phyloP scores from a whole-genome alignment of 331 rosid species.

The Pyrus hybrid region DNA sequence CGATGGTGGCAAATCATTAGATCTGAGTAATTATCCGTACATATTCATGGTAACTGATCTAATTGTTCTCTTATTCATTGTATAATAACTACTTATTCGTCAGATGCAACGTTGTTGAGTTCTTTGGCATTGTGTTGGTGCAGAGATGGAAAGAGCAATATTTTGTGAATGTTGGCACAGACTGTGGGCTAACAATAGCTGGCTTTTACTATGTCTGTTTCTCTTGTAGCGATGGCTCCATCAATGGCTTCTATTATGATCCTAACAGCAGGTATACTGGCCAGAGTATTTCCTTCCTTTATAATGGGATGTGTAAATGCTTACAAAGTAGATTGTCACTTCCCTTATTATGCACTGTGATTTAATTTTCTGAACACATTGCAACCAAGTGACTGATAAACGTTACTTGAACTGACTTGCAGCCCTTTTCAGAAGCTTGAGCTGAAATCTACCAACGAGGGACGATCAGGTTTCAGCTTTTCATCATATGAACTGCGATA shows the following conservation, averaged over 20 bases:
- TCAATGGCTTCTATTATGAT: constrained; percentile 88
- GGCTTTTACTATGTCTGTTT: constrained; percentile 95
- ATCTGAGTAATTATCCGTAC: constrained; percentile 63
- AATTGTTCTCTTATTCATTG: neutral
- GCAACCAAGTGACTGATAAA: constrained; percentile 1
- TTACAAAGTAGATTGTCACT: neutral
- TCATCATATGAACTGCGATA: constrained; percentile 74
- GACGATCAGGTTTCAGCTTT: constrained; percentile 76
- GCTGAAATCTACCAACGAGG: constrained; percentile 79
- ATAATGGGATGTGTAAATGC: neutral
- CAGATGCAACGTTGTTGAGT: neutral
- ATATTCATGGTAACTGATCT: constrained; percentile 69
- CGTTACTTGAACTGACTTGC: constrained; percentile 30
- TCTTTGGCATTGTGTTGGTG: constrained; percentile 15
- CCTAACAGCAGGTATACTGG: constrained; percentile 74
- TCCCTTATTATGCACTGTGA: neutral
- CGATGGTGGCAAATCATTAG: constrained; percentile 91
- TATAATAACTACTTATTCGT: neutral
- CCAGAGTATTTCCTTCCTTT: neutral
- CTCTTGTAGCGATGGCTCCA: constrained; percentile 87
- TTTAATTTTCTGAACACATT: neutral
- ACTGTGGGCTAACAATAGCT: constrained; percentile 94
- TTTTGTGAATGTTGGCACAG: constrained; percentile 94
- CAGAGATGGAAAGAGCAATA: constrained; percentile 99
- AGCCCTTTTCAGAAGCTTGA: constrained; percentile 98